Conservation (phyloP, 805 yeast genomes). For the Candida namnaoensis region DNA sequence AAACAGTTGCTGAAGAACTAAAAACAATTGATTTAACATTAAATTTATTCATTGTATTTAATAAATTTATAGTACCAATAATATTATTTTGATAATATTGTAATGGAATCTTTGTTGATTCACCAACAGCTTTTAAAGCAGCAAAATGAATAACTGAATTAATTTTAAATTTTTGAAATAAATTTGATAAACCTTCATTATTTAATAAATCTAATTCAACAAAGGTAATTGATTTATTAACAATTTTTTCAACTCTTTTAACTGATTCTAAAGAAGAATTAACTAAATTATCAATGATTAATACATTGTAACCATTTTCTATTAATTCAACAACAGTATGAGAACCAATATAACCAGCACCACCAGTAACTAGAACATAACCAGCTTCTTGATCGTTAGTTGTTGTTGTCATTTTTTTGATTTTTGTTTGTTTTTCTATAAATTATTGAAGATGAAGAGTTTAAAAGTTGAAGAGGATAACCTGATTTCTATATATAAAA, state of each 20-base stretch:
- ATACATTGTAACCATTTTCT: constrained; percentile 55
- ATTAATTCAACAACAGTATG: constrained; percentile 64
- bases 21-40: constrained; percentile 53
- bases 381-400: too few species aligned
- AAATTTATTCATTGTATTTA: constrained; percentile 40
- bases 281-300: constrained; percentile 62
- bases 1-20: constrained; percentile 76
- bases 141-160: constrained; percentile 71
- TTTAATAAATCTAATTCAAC: constrained; percentile 51
- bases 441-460: too few species aligned
- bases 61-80: constrained; percentile 49
- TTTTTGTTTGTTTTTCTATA: too few species aligned
- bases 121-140: constrained; percentile 79
- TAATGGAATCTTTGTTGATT: constrained; percentile 60
- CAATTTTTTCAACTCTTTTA: constrained; percentile 48
- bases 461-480: too few species aligned
- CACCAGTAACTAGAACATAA: constrained; percentile 69
- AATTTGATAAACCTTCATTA: constrained; percentile 32
- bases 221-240: constrained; percentile 41
- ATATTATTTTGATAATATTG: constrained; percentile 64
- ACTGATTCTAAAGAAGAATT: constrained; percentile 64
- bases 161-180: constrained; percentile 41
- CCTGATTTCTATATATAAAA: too few species aligned
- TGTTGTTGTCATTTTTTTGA: too few species aligned
- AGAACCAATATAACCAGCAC: constrained; percentile 83